Percentiles rank a stretch among this genome's conserved stretches.
These are phyloP conservation scores for Curvularia eragrostidis DNA, from an alignment of 2,329 filamentous ascomycete genomes.

Conservation along the genomic window DNA sequence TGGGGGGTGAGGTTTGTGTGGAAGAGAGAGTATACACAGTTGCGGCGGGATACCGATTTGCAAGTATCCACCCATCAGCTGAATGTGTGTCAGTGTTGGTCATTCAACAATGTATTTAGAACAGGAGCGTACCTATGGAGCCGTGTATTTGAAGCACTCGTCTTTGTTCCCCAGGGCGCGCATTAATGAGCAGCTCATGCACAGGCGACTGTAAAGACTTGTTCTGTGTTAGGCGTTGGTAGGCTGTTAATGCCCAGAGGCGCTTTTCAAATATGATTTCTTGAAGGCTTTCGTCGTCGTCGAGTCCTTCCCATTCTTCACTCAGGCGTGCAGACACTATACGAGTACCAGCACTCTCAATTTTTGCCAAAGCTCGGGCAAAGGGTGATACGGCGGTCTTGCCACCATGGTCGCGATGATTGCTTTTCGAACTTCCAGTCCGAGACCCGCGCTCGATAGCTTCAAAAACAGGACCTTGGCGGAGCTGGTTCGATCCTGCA, in stretches of 20 bases:
- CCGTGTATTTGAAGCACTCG: constrained; percentile 35
- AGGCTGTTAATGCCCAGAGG: constrained; percentile 37
- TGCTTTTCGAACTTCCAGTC: constrained; percentile 28
- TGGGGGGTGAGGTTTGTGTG: constrained; percentile 26
- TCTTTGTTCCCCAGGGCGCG: constrained; percentile 32
- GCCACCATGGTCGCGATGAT: constrained; percentile 20
- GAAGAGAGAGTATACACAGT: constrained; percentile 37
- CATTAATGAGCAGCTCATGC: constrained; percentile 31
- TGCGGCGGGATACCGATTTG: constrained; percentile 32
- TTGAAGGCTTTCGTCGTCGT: constrained; percentile 35
- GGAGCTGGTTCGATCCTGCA: background rate
- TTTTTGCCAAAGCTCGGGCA: constrained; percentile 34
- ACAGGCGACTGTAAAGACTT: constrained; percentile 37
- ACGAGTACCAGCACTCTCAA: constrained; percentile 34
- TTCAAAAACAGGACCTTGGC: constrained; percentile 20
- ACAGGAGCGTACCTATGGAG: constrained; percentile 26
- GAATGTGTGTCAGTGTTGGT: constrained; percentile 12
- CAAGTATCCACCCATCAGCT: constrained; percentile 39
- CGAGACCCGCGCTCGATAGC: constrained; percentile 30
- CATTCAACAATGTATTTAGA: background rate
- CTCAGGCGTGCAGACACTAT: constrained; percentile 35
- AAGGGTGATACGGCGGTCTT: constrained; percentile 31
- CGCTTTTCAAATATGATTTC: constrained; percentile 39
- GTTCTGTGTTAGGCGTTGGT: constrained; percentile 37
- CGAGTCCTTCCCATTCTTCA: constrained; percentile 39